Base-by-base conservation (phyloP, 768 basidiomycete species). In the Daedalea quercina region DNA sequence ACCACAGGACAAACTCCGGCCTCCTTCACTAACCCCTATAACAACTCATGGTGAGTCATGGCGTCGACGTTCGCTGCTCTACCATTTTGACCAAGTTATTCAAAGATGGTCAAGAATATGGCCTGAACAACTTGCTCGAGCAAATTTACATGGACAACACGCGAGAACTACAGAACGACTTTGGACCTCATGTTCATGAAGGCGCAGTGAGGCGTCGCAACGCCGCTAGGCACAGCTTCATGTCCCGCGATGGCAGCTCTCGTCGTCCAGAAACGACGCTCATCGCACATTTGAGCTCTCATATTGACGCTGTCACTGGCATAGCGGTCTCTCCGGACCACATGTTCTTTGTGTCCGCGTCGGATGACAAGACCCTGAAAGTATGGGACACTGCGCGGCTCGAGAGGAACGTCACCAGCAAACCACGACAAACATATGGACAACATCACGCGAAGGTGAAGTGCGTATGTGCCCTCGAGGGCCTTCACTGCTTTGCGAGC, bases 291-390 rank as follows among this genome's bases (percentile, higher is more conserved):
- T 77, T 96, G 15, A 78, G 79, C 17, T 88, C 92, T 3, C 95
- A 97, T 63, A 78, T 83, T 0, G 90, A 87, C 23, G 74, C 82
- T 1, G 74, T 98, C 53, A 92, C 87, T 2, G 79, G 82, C 8
- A 72, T 98, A 22, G 86, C 86, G 1, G 89, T 94, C 22, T 85
- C 95, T 1, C 94, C 95, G 2, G 96, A 98, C 62, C 92, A 96
- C 61, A 71, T 85, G 65, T 99, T 96, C 75, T 97, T 99, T 58
- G 84, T 94, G 3, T 91, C 95, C 0, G 84, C 89, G 34, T 95
- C 93, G 0, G 85, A 98, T 56, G 95, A 98, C 68, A 90, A 90
- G 72, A 94, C 90, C 0, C 84, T 94, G 63, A 94, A 93, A 66
- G 77, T 90, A 40, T 96, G 93, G 93, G 88, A 92, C 58, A 87